Evolutionary conservation across 1,284 basidiomycete genomes (phyloP), one percentile per base, ranked within the genome.

Genomic region (Thelephora terrestris): DNA sequence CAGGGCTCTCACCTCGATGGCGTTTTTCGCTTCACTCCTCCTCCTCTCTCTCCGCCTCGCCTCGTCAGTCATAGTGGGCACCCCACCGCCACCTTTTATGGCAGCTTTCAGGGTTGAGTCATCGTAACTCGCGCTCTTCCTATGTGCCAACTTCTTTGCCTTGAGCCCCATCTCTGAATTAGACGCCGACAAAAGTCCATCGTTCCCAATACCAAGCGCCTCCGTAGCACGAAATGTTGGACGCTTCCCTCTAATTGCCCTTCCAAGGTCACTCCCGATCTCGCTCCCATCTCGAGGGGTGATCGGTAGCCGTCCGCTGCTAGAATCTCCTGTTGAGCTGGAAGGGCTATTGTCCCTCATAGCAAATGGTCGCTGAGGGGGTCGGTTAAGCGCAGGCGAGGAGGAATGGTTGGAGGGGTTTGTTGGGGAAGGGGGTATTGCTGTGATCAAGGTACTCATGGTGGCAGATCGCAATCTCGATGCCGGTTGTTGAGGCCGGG

Each of bases 281-380:
- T 87, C 85, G 54, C 82, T 85, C 10, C 83, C 85, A 58, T 87
- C 85, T 29, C 73, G 67, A 9, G 85, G 85, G 4, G 85, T 89
- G 44, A 81, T 67, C 12, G 86, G 85, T 20, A 73, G 73, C 14
- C 76, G 68, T 14, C 81, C 80, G 54, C 79, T 84, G 53, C 83
- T 87, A 50, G 84, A 86, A 56, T 82, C 85, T 7, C 85, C 85
- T 7, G 81, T 85, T 17, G 85, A 88, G 58, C 84, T 87, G 2
- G 81, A 79, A 16, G 85, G 85, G 56, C 82, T 85, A 52, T 81
- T 74, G 7, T 76, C 71, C 18, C 67, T 63, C 17, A 62, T 12
- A 18, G 58, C 52, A 24, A 51, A 46, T 14, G 39, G 39, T 12
- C 39, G 39, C 12, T 40, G 39, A 25, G 51, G 50, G 16, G 53